These are phyloP conservation scores for Elymus sibiricus DNA, from an alignment of 176 grass and related monocot genomes.

Conservation along the genomic window DNA sequence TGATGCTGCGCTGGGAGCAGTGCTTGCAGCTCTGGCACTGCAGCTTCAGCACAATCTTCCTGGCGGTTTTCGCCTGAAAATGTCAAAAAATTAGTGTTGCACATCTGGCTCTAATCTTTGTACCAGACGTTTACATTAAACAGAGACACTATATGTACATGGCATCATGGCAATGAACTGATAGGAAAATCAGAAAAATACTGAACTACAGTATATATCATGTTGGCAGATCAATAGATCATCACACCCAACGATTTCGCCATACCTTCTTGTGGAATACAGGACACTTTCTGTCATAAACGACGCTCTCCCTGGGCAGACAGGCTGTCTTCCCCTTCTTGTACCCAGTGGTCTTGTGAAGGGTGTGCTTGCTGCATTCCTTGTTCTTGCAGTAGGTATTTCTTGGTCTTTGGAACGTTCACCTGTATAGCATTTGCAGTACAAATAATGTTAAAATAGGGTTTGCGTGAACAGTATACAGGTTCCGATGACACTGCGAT, in stretches of 20 bases:
- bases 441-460: background rate
- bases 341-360: constrained; percentile 93
- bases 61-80: constrained; percentile 85
- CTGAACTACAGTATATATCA: background rate
- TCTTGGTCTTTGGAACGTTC: constrained; percentile 94
- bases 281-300: constrained; percentile 82
- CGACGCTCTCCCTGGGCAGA: constrained; percentile 84
- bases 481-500: background rate
- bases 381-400: constrained; percentile 93
- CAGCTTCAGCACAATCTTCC: constrained; percentile 88
- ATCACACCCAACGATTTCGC: background rate
- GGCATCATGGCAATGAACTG: background rate
- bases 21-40: constrained; percentile 94
- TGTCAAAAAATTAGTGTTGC: background rate
- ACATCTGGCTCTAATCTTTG: too few species aligned
- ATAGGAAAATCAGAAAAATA: background rate
- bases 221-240: background rate
- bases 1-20: constrained; percentile 68
- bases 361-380: constrained; percentile 85
- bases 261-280: constrained; percentile 95
- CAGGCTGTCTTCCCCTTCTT: constrained; percentile 94
- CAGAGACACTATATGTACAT: background rate
- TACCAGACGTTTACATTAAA: background rate
- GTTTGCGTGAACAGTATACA: background rate
- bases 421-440: constrained; percentile 36